These are phyloP conservation scores for Helminthosporium solani DNA, from an alignment of 2,329 filamentous ascomycete species.

Conservation along the genomic window DNA sequence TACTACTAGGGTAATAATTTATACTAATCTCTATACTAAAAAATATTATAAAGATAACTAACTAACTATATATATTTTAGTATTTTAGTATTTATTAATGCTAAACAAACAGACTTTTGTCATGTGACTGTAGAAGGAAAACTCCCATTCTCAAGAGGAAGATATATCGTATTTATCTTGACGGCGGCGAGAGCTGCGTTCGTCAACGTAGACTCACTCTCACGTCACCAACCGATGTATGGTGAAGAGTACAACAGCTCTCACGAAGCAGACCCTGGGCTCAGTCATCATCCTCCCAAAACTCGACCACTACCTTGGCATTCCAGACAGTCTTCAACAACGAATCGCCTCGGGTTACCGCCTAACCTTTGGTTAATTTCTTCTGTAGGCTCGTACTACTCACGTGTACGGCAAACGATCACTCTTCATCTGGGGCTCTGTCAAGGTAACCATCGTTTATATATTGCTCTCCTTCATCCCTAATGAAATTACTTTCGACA, in stretches of 20 bases:
- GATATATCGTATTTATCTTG: constrained; percentile 30
- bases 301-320: constrained; percentile 58
- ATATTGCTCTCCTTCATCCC: constrained; percentile 64
- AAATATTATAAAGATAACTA: no score
- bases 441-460: constrained; percentile 62
- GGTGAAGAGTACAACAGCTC: no score
- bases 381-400: constrained; percentile 67
- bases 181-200: constrained; percentile 33
- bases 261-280: constrained; percentile 58
- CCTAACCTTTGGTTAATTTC: constrained; percentile 66
- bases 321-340: constrained; percentile 61
- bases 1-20: no score
- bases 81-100: no score
- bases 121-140: no score
- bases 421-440: constrained; percentile 65
- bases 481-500: constrained; percentile 67
- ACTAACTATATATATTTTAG: no score
- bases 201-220: constrained; percentile 28
- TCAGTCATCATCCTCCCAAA: constrained; percentile 64
- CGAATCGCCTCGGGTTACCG: constrained; percentile 69
- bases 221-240: background rate
- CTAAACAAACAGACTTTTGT: no score
- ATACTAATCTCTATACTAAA: no score
- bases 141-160: constrained; percentile 34
- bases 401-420: constrained; percentile 66